phyloP scores from a whole-genome alignment of 441 rosid species.

The Populus tomentosa region DNA sequence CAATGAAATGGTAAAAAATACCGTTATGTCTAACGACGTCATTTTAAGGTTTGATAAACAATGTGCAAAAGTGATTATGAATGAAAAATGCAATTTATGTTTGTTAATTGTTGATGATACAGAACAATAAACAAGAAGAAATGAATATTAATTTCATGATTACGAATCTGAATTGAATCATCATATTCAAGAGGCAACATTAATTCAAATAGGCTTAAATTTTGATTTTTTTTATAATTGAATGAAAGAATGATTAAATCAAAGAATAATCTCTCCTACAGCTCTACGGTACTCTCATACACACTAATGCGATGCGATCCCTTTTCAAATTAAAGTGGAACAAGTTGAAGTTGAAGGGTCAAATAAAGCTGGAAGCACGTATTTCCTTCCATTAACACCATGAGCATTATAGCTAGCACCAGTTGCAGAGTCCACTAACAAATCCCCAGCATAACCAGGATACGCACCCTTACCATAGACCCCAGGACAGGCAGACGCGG shows the following conservation, averaged over 20 bases:
- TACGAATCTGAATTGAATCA: too few species aligned
- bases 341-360: constrained; percentile 46
- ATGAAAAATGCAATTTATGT: too few species aligned
- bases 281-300: too few species aligned
- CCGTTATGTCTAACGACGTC: too few species aligned
- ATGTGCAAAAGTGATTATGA: too few species aligned
- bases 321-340: constrained; percentile 29
- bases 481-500: constrained; percentile 55
- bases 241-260: background rate
- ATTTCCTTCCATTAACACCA: constrained; percentile 51
- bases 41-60: too few species aligned
- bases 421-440: constrained; percentile 36
- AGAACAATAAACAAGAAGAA: too few species aligned
- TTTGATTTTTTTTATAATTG: background rate
- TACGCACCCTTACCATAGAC: constrained; percentile 52
- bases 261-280: too few species aligned
- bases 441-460: constrained; percentile 51
- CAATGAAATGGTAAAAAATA: too few species aligned
- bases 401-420: constrained; percentile 56
- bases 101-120: too few species aligned
- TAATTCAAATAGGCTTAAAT: background rate
- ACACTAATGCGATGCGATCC: background rate
- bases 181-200: background rate
- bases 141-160: too few species aligned
- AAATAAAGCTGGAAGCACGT: constrained; percentile 49